phyloP scores from a whole-genome alignment of 805 yeast species.

The Sugiyamaella valdiviana region DNA sequence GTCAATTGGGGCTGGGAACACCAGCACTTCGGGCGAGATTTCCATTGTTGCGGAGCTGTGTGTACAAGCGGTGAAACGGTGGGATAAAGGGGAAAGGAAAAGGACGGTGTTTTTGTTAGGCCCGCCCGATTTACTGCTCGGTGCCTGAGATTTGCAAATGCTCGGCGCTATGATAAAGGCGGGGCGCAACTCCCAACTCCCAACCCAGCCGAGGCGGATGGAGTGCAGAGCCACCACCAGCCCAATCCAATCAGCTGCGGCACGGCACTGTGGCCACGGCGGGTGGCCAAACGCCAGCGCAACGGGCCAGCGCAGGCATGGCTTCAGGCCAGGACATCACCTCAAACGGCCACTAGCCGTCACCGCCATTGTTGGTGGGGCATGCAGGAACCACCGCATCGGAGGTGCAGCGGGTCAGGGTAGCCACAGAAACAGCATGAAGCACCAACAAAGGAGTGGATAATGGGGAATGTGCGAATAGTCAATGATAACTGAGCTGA shows the following conservation, averaged over 20 bases:
- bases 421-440: not conserved
- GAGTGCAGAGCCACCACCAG: not conserved
- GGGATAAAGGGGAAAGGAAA: no score
- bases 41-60: constrained; percentile 53
- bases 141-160: not conserved
- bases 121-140: no score
- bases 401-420: not conserved
- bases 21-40: constrained; percentile 65
- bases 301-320: no score
- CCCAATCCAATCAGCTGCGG: not conserved
- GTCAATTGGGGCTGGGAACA: constrained; percentile 73
- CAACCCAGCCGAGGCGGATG: not conserved
- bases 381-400: not conserved
- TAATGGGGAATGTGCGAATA: no score
- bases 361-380: not conserved
- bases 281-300: no score
- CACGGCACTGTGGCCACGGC: no score
- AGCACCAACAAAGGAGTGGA: not conserved
- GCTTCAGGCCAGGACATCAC: no score
- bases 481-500: no score
- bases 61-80: no score
- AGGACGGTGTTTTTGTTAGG: no score
- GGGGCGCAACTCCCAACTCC: not conserved
- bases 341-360: not conserved
- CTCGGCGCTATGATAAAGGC: not conserved